Evolutionary conservation across 441 rosid species (phyloP), one percentile per base, ranked within the genome.

Genomic region (Populus hybrid): DNA sequence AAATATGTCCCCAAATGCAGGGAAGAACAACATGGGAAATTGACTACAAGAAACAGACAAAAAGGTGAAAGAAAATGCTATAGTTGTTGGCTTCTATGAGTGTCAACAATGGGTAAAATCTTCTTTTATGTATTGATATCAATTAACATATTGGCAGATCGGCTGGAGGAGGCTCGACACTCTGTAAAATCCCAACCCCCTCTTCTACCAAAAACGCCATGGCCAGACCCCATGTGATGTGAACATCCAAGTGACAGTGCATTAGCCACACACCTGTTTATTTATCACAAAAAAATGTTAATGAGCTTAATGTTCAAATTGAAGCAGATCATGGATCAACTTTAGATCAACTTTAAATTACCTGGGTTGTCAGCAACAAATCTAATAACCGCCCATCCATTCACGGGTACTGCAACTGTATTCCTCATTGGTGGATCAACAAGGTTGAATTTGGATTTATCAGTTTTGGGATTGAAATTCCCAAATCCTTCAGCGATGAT

Each of bases 291-390:
- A 70, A 63, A 3, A 12, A 23, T n/a, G 28, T 26, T 64, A n/a
- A 16, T 3, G 12, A 9, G 1, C 3, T 59, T 23, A 35, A 59
- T 12, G 61, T 59, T 35, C 16, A 35, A 24, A 9, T 16, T 32
- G n/a, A 6, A 6, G 11, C 28, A 24, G 9, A 1, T 10, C 8
- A 7, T 2, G 10, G n/a, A 21, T 10, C 14, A 30, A 46, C 1
- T 14, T 16, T 42, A 42, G 50, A 42, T 9, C 14, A 38, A 32
- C 12, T 42, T 63, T 67, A 6, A 21, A 7, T 38, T 81, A 92
- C 99, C 99, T 32, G 98, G 99, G 80, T 94, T 95, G 46, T 94
- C 97, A 0, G 98, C 97, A 0, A 92, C 92, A 72, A 95, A 95
- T 91, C 99, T 83, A 61, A 93, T 91, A 78, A 93, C 98, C 3